These are phyloP conservation scores for Omphalea diandra DNA, from an alignment of 441 rosid species.

Conservation along the genomic window DNA sequence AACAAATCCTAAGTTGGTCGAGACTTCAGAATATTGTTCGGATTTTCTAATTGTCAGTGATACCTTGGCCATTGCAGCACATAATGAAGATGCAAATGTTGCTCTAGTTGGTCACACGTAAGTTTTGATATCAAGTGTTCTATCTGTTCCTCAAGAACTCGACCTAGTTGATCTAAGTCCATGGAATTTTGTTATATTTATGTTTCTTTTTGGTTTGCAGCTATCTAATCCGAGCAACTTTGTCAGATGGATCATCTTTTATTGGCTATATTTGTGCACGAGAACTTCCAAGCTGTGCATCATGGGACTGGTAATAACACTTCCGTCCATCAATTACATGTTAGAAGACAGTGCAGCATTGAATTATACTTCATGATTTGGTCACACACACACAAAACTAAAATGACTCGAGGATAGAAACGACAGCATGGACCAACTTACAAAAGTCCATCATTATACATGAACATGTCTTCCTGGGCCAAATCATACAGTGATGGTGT, in stretches of 20 bases:
- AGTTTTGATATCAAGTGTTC: neutral
- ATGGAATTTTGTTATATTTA: neutral
- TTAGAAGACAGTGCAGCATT: neutral
- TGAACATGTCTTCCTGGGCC: neutral
- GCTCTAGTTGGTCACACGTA: slow-evolving; percentile 61
- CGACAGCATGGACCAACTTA: no score
- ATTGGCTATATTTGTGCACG: slow-evolving; percentile 54
- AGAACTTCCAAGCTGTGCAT: slow-evolving; percentile 65
- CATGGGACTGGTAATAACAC: slow-evolving; percentile 49
- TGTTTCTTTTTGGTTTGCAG: slow-evolving; percentile 29
- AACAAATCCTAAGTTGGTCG: slow-evolving; percentile 11
- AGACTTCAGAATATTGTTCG: slow-evolving; percentile 46
- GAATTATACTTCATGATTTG: neutral
- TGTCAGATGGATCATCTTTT: slow-evolving; percentile 39
- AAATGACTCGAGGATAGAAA: neutral
- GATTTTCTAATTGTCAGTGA: slow-evolving; percentile 44
- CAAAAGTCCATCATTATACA: neutral
- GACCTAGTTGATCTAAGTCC: neutral
- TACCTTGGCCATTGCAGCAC: slow-evolving; percentile 51
- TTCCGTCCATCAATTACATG: neutral
- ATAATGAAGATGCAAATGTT: slow-evolving; percentile 63
- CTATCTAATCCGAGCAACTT: slow-evolving; percentile 41
- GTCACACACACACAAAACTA: neutral
- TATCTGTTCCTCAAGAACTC: no score
- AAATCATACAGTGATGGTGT: neutral